Conservation (phyloP, 768 basidiomycete species). For the Gloeopeniophorella convolvens region DNA sequence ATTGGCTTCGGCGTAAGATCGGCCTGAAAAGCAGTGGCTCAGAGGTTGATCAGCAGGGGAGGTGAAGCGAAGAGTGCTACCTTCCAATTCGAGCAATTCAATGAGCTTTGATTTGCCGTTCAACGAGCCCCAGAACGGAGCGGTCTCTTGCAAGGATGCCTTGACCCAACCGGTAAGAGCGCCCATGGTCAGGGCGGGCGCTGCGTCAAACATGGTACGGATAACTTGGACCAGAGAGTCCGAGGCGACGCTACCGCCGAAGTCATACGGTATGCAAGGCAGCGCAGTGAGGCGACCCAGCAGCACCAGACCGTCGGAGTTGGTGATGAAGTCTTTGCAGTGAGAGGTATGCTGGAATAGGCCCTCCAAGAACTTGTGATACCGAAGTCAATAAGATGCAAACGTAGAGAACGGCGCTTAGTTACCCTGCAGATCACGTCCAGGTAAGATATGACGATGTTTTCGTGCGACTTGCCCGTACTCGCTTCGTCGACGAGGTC, state of each 20-base stretch:
- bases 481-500: slow-evolving; percentile 11
- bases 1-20: slow-evolving; percentile 47
- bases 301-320: slow-evolving; percentile 63
- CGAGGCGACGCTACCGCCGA: slow-evolving; percentile 76
- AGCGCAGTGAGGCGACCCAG: slow-evolving; percentile 74
- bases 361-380: slow-evolving; percentile 78
- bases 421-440: slow-evolving; percentile 74
- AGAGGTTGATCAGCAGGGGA: background rate
- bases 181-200: slow-evolving; percentile 67
- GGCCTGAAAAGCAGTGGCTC: slow-evolving; percentile 29
- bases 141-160: slow-evolving; percentile 61
- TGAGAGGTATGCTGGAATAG: slow-evolving; percentile 89
- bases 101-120: slow-evolving; percentile 54
- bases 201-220: slow-evolving; percentile 81
- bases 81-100: slow-evolving; percentile 49
- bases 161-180: slow-evolving; percentile 67
- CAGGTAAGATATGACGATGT: slow-evolving; percentile 68
- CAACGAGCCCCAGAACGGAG: slow-evolving; percentile 58
- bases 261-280: slow-evolving; percentile 86
- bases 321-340: slow-evolving; percentile 81
- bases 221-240: slow-evolving; percentile 86
- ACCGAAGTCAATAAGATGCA: slow-evolving; percentile 3
- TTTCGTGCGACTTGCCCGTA: slow-evolving; percentile 54
- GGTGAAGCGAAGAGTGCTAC: background rate
- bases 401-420: background rate